Base-by-base conservation (phyloP, 257 asterid species). In the Voacanga thouarsii region DNA sequence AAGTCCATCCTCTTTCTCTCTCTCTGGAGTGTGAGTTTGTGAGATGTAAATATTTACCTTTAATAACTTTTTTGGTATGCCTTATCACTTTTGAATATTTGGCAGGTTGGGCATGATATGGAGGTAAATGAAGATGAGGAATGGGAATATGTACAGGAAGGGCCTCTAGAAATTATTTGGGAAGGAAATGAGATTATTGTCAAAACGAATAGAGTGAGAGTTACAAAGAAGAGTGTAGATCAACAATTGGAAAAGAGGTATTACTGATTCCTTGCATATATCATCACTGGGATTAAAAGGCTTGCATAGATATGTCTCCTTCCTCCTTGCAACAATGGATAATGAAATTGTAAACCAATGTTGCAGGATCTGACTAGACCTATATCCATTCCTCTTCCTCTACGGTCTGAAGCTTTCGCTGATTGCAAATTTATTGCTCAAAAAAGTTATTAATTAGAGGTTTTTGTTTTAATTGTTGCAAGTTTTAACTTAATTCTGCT, bases 101-200 rank as follows among this genome's bases (percentile, higher is more conserved):
- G n/a, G n/a, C n/a, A n/a, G n/a, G n/a, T n/a, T n/a, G n/a, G n/a
- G 66, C 33, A 56, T 74, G 92, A 86, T 61, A 76, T 75, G 74
- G 96, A 86, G 75, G 44, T 71, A 74, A 85, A 85, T 71, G 96
- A 86, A 59, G 92, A 86, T 80, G 98, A 80, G 19, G 86, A 84
- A 55, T 95, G 96, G 92, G 99, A 95, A 85, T 95, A 95, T 78
- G 88, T 91, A 79, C 97, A 95, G 80, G 99, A 90, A 39, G 99
- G 99, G 63, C 97, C 97, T 72, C 96, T 98, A 24, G 99, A 91
- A 89, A 90, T 95, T 83, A 93, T 93, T 79, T 95, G 98, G 97
- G 93, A 90, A 83, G 99, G 98, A 44, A 93, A 95, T 85, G 99
- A 95, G 88, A 95, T 95, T 64, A 95, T 93, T 81, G 97, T 95